These are phyloP conservation scores for Kodamaea hsintzibuensis DNA, from an alignment of 805 yeast species.

Conservation along the genomic window DNA sequence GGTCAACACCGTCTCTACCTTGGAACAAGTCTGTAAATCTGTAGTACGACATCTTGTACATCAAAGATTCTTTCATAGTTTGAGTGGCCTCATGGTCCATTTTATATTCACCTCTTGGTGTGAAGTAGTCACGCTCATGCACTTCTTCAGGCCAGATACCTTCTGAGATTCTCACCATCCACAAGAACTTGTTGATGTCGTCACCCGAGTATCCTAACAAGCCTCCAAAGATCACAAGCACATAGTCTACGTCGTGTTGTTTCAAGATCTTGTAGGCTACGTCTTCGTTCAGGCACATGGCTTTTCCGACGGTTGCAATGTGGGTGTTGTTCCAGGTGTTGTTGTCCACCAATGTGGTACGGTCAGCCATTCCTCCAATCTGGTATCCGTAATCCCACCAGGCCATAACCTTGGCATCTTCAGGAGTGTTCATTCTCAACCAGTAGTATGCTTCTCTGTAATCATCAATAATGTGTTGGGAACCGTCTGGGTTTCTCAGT, in stretches of 20 bases:
- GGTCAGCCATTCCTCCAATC: slow-evolving; percentile 99
- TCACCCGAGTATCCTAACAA: slow-evolving; percentile 92
- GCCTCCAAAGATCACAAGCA: slow-evolving; percentile 92
- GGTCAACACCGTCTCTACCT: slow-evolving; percentile 66
- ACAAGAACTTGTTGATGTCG: slow-evolving; percentile 91
- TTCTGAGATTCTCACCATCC: slow-evolving; percentile 99
- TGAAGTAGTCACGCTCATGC: slow-evolving; percentile 80
- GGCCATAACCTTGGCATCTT: slow-evolving; percentile 93
- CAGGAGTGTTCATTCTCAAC: slow-evolving; percentile 96
- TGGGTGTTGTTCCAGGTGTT: slow-evolving; percentile 99
- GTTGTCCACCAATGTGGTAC: slow-evolving; percentile 97
- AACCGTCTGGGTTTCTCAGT: slow-evolving; percentile 81
- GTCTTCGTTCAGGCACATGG: slow-evolving; percentile 89
- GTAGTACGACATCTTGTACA: slow-evolving; percentile 95
- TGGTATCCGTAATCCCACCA: slow-evolving; percentile 99
- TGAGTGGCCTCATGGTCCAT: slow-evolving; percentile 80
- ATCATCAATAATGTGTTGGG: slow-evolving; percentile 84
- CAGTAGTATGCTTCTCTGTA: slow-evolving; percentile 98
- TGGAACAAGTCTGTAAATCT: slow-evolving; percentile 73
- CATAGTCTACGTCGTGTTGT: slow-evolving; percentile 93
- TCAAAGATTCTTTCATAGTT: slow-evolving; percentile 83
- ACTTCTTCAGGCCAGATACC: slow-evolving; percentile 99
- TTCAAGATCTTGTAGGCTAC: slow-evolving; percentile 84
- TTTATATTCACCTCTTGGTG: slow-evolving; percentile 81
- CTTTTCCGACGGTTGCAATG: slow-evolving; percentile 98